Conservation (phyloP, 2,329 filamentous ascomycete genomes). For the Coniochaeta prunicola region DNA sequence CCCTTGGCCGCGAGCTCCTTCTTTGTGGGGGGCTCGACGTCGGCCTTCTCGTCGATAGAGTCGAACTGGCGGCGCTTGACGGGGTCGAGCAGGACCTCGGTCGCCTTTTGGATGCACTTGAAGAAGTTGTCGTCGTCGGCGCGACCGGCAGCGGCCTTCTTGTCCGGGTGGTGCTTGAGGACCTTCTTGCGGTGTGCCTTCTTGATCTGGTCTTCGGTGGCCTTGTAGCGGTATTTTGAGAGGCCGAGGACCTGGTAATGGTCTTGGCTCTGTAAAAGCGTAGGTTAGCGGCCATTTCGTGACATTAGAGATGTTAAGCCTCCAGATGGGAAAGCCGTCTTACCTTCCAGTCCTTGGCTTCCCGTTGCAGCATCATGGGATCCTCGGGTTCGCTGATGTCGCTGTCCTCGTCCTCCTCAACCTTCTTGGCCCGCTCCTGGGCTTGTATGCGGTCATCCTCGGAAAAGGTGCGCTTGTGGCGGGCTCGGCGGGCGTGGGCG, state of each 20-base stretch:
- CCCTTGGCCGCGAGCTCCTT: slow-evolving; percentile 67
- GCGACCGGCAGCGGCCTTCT: slow-evolving; percentile 86
- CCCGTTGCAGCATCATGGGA: slow-evolving; percentile 80
- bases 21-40: slow-evolving; percentile 88
- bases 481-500: slow-evolving; percentile 89
- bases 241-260: slow-evolving; percentile 96
- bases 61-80: slow-evolving; percentile 91
- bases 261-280: slow-evolving; percentile 66
- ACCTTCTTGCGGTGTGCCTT: slow-evolving; percentile 99
- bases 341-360: slow-evolving; percentile 99
- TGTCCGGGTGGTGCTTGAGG: slow-evolving; percentile 96
- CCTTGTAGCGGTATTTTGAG: slow-evolving; percentile 84
- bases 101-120: slow-evolving; percentile 99
- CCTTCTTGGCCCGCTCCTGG: slow-evolving; percentile 88
- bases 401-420: slow-evolving; percentile 79
- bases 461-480: slow-evolving; percentile 95
- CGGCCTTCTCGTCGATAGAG: slow-evolving; percentile 88
- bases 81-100: slow-evolving; percentile 87
- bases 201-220: slow-evolving; percentile 98
- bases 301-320: background rate
- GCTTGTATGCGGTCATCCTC: slow-evolving; percentile 98
- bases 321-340: background rate
- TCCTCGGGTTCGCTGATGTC: slow-evolving; percentile 95
- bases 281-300: background rate
- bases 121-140: slow-evolving; percentile 97